Conservation (phyloP, 371 early-diverging fungal genomes). For the Smittium culicis region DNA sequence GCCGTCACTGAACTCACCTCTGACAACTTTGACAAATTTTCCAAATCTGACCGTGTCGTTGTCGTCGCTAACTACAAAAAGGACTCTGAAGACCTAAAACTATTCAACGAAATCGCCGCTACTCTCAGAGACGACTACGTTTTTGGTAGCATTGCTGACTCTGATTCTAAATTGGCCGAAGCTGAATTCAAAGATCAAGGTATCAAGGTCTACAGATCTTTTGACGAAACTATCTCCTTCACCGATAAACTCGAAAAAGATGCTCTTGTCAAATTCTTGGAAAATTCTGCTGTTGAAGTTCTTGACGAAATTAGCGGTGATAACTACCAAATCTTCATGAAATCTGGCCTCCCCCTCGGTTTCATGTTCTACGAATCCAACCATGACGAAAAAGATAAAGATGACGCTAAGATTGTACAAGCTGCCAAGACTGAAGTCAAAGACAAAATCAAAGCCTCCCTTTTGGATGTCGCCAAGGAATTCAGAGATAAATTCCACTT, state of each 20-base stretch:
- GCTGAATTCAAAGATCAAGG: slow-evolving; percentile 37
- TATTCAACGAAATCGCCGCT: slow-evolving; percentile 51
- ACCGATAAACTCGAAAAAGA: slow-evolving; percentile 40
- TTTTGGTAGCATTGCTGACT: slow-evolving; percentile 53
- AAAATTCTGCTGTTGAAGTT: slow-evolving; percentile 60
- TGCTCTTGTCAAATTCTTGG: slow-evolving; percentile 46
- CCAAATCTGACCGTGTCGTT: slow-evolving; percentile 67
- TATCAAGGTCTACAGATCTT: slow-evolving; percentile 60
- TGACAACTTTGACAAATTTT: slow-evolving; percentile 54
- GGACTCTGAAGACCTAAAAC: slow-evolving; percentile 44
- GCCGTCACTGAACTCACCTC: slow-evolving; percentile 51
- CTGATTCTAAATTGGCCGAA: slow-evolving; percentile 37
- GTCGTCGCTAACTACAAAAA: slow-evolving; percentile 58
- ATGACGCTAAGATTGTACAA: slow-evolving; percentile 27
- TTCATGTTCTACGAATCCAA: slow-evolving; percentile 66
- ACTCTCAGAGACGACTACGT: slow-evolving; percentile 60
- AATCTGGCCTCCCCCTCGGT: slow-evolving; percentile 69
- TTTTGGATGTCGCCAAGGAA: slow-evolving; percentile 64
- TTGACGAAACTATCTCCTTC: slow-evolving; percentile 66
- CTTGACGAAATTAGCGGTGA: slow-evolving; percentile 79
- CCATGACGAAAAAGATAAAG: too few relatives aligned
- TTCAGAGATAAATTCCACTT: slow-evolving; percentile 73
- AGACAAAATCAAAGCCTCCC: slow-evolving; percentile 17
- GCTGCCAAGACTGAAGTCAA: slow-evolving; percentile 34
- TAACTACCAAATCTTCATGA: slow-evolving; percentile 71